Evolutionary conservation across 2,329 filamentous ascomycete genomes (phyloP), one percentile per base, ranked within the genome.

Genomic region (Botrytis deweyae): DNA sequence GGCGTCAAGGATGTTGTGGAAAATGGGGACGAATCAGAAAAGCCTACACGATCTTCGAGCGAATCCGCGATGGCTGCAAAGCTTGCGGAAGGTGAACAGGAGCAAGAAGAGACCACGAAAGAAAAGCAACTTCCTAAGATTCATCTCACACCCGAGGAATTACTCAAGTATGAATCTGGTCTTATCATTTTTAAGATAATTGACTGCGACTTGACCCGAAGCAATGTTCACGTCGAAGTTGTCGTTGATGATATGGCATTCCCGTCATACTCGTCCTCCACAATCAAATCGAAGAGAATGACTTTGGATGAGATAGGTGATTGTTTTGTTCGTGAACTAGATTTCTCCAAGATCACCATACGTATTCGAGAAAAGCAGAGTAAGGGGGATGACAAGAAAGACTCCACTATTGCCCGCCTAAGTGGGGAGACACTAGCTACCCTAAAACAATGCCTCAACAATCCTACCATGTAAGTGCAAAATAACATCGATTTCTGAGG

Each of bases 221-320:
- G 86, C 70, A 89, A 95, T 77, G 91, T 90, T 44, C 91, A 93
- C 75, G 86, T 99, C 36, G 94, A 99, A 63, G 89, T 99, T 12
- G 86, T 95, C 76, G 96, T 98, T 82, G 96, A 99, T 82, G 96
- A 99, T 81, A 94, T 96, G 88, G 89, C 93, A 46, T 98, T 96
- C 84, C 92, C 96, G 0, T 92, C 94, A 0, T 98, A 97, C 81
- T 87, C 89, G 2, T 97, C 94, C 18, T 90, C 92, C 1, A 93
- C 90, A 76, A 91, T 94, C 46, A 91, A 89, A 80, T 88, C 87
- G 59, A 91, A 87, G 78, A 85, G 87, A 18, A 88, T 91, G 80
- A 92, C 89, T 70, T 94, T 98, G 82, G 93, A 96, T 78, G 96
- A 99, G 83, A 94, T 95, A 80, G 95, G 95, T 67, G 96, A 99